Percentiles rank a stretch among this genome's conserved stretches.
These are phyloP conservation scores for Wickerhamiella alocasiicola DNA, from an alignment of 805 yeast genomes.

Conservation along the genomic window DNA sequence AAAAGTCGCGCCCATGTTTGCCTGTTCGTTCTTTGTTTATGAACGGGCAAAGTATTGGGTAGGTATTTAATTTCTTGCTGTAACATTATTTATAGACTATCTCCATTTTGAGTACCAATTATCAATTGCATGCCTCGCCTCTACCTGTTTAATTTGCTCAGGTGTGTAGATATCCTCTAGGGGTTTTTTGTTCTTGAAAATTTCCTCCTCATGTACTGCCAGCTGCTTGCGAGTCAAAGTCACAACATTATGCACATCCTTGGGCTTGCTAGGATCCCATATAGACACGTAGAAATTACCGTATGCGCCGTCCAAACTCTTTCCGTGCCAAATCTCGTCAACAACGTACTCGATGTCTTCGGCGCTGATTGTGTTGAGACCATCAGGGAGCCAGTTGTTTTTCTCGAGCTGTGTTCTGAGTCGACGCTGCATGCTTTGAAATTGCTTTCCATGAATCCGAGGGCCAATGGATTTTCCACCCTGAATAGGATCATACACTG, in stretches of 20 bases:
- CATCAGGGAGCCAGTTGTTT: constrained; percentile 50
- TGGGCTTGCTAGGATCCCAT: constrained; percentile 64
- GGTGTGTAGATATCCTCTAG: constrained; percentile 50
- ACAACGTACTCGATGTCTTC: constrained; percentile 69
- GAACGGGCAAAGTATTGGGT: constrained; percentile 66
- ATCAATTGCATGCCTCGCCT: constrained; percentile 61
- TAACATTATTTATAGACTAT: constrained; percentile 1
- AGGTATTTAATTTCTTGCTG: constrained; percentile 36
- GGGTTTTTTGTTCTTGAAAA: constrained; percentile 54
- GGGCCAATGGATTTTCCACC: constrained; percentile 77
- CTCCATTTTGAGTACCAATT: constrained; percentile 40
- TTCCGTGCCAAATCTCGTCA: constrained; percentile 89
- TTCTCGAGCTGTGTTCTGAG: constrained; percentile 81
- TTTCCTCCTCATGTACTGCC: constrained; percentile 59
- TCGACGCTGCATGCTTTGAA: constrained; percentile 71
- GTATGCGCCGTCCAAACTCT: constrained; percentile 75
- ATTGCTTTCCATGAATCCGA: constrained; percentile 70
- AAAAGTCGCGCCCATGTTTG: constrained; percentile 93
- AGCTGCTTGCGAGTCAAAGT: constrained; percentile 85
- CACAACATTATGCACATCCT: constrained; percentile 67
- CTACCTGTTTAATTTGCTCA: constrained; percentile 44
- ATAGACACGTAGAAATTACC: constrained; percentile 68
- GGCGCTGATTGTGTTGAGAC: constrained; percentile 51
- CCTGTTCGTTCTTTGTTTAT: constrained; percentile 89
- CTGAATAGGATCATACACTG: constrained; percentile 28